These are phyloP conservation scores for Alliaria petiolata DNA, from an alignment of 345 rosid species.

Conservation along the genomic window DNA sequence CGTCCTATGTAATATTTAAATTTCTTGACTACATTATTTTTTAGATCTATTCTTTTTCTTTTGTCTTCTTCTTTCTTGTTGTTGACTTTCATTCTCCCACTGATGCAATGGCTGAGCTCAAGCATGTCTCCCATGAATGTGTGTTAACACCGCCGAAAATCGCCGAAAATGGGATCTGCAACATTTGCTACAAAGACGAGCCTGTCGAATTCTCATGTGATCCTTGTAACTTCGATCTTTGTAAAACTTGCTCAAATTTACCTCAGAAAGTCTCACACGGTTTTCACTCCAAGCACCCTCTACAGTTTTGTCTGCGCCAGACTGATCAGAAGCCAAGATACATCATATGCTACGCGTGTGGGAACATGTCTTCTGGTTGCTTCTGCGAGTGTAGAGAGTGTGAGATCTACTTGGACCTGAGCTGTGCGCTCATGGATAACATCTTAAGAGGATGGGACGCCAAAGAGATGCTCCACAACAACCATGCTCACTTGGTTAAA, in stretches of 20 bases:
- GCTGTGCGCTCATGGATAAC: background rate
- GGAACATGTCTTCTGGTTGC: background rate
- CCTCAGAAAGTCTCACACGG: background rate
- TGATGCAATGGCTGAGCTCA: background rate
- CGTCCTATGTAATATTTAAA: no score
- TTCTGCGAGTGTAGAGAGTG: slow-evolving; percentile 8
- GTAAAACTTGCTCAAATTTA: background rate
- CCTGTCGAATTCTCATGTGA: background rate
- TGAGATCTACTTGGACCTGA: slow-evolving; percentile 5
- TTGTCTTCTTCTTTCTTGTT: background rate
- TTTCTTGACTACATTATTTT: no score
- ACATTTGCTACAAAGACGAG: background rate
- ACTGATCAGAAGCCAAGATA: background rate
- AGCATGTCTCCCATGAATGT: background rate
- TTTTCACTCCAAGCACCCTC: slow-evolving; percentile 1
- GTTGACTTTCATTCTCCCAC: background rate
- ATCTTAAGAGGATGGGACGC: background rate
- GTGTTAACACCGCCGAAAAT: background rate
- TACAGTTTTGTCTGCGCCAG: background rate
- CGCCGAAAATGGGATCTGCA: background rate
- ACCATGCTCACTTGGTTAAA: background rate
- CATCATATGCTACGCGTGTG: background rate
- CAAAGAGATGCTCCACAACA: background rate
- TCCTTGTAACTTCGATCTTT: background rate
- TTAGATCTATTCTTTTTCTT: no score